Conservation (phyloP, 495 filamentous ascomycete genomes). For the Neurospora sp. region DNA sequence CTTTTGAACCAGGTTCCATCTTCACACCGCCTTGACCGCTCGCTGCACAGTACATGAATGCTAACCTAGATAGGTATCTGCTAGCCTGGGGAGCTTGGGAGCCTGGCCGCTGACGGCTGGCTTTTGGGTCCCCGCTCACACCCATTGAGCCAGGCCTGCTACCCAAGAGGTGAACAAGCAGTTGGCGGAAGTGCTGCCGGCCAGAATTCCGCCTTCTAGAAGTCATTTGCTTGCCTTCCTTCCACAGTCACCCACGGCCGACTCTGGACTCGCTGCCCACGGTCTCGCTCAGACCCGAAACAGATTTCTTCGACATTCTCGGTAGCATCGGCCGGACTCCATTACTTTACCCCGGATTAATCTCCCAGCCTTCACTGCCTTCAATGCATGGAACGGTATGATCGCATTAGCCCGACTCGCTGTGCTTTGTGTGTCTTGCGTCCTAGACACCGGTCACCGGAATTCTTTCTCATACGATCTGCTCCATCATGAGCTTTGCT, state of each 20-base stretch:
- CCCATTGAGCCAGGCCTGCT: not conserved
- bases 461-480: not conserved
- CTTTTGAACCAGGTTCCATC: not conserved
- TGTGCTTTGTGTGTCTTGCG: not conserved
- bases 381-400: not conserved
- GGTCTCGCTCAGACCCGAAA: not conserved
- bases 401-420: not conserved
- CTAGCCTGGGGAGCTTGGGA: not conserved
- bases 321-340: not conserved
- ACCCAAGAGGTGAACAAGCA: not conserved
- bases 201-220: not conserved
- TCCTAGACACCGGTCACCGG: not conserved
- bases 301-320: not conserved
- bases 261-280: not conserved
- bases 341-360: not conserved
- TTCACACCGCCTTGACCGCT: not conserved
- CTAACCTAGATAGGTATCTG: not conserved
- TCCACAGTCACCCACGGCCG: not conserved
- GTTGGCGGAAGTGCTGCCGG: not conserved
- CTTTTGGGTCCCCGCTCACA: not conserved
- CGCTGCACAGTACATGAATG: not conserved
- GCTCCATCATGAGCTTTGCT: not conserved
- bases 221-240: not conserved
- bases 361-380: not conserved
- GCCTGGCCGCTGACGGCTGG: not conserved